These are phyloP conservation scores for Linnemannia exigua DNA, from an alignment of 192 early-diverging fungal species.

Conservation along the genomic window DNA sequence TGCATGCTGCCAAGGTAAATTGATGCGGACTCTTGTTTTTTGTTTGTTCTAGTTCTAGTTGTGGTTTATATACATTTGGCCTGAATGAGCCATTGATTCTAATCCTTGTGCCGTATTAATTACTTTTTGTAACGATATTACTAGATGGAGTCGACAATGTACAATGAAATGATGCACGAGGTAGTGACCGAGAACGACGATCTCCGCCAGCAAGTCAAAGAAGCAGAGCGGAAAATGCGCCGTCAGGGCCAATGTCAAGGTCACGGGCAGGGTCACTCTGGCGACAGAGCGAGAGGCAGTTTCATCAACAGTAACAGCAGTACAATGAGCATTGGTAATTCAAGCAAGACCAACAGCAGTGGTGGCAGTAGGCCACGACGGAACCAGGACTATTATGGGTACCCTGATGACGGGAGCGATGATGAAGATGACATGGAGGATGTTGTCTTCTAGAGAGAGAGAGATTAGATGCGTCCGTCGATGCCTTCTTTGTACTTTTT, in stretches of 20 bases:
- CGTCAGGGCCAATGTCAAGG: background rate
- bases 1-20: slow-evolving; percentile 53
- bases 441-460: slow-evolving; percentile 15
- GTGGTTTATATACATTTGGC: background rate
- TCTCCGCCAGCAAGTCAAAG: slow-evolving; percentile 29
- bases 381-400: slow-evolving; percentile 17
- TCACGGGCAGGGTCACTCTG: no score
- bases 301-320: background rate
- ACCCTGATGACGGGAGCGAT: slow-evolving; percentile 10
- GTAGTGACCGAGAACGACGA: slow-evolving; percentile 50
- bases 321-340: background rate
- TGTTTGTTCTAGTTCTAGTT: background rate
- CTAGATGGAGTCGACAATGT: slow-evolving; percentile 52
- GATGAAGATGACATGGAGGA: slow-evolving; percentile 51
- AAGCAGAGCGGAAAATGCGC: slow-evolving; percentile 13
- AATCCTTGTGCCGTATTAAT: background rate
- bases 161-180: slow-evolving; percentile 55
- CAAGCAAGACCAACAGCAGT: background rate
- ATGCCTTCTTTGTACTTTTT: background rate
- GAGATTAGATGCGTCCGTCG: no score
- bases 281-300: no score
- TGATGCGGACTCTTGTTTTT: background rate
- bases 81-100: background rate
- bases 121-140: background rate
- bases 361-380: background rate